Evolutionary conservation across 2,329 filamentous ascomycete genomes (phyloP), one percentile per base, ranked within the genome.

Genomic region (Pestalotiopsis sp.): DNA sequence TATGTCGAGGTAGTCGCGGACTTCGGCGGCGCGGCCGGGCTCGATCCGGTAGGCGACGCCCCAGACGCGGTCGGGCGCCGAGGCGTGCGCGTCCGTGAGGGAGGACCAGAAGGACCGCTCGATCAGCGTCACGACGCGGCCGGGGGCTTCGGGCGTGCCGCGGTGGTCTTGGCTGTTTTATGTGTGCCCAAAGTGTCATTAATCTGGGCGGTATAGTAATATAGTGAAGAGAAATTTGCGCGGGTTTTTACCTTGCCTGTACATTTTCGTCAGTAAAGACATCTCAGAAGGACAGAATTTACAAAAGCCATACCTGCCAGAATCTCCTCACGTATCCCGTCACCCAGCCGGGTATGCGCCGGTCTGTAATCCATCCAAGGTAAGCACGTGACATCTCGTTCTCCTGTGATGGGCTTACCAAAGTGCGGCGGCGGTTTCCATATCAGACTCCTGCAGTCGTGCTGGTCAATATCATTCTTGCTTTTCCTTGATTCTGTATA

Each of bases 381-480:
- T 31, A 36, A n/a, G 58, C 27, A 27, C 13, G 52, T 39, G n/a
- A 62, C 17, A 25, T 20, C 6, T 11, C 27, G 45, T 14, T 27
- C 14, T 59, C 14, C 23, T 27, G 12, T 14, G 25, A 2, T 25
- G 23, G 25, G 6, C 80, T 71, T 91, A 98, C 95, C 95, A 79
- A 92, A 98, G 79, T 97, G 93, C 73, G 96, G 96, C 70, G 96
- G 96, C 68, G 96, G 95, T 80, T 98, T 99, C 95, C 95, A 99
- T 75, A 99, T 98, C 79, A 99, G 83, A 79, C 94, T 97, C 82
- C 95, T 96, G 71, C 60, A 49, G 12, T 27, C 14, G 52, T 23
- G 20, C 38, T 27, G 6, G 23, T 27, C 27, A 60, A 14, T 13
- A 36, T 12, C 3, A 3, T 38, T n/a, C 38, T 5, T 7, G 17